Conservation (phyloP, 1,139 yeast species). For the Protomyces gravidus region DNA sequence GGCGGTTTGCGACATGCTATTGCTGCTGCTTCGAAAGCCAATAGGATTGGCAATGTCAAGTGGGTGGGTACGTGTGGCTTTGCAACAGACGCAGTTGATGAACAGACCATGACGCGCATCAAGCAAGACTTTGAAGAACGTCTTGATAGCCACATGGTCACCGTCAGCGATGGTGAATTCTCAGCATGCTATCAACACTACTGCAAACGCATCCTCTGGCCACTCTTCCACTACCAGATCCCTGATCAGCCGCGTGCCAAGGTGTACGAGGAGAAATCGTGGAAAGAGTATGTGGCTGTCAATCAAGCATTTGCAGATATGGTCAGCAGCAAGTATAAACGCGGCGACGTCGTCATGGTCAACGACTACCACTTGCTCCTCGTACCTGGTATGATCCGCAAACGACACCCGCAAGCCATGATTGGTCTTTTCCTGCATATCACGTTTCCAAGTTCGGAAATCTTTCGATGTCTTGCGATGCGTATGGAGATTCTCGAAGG, state of each 20-base stretch:
- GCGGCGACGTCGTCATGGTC: constrained; percentile 77
- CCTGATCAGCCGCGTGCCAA: constrained; percentile 93
- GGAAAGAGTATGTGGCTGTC: constrained; percentile 51
- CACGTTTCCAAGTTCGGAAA: constrained; percentile 93
- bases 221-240: constrained; percentile 90
- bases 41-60: constrained; percentile 48
- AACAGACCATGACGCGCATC: constrained; percentile 45
- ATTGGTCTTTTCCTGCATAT: constrained; percentile 91
- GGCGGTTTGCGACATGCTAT: constrained; percentile 86
- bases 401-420: constrained; percentile 70
- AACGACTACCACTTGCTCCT: constrained; percentile 89
- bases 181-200: constrained; percentile 23
- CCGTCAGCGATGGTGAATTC: constrained; percentile 18
- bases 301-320: constrained; percentile 78
- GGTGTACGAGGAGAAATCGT: constrained; percentile 92
- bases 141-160: constrained; percentile 15
- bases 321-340: constrained; percentile 59
- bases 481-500: constrained; percentile 74
- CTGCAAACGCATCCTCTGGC: constrained; percentile 84
- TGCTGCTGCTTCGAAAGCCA: constrained; percentile 53
- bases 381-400: constrained; percentile 79
- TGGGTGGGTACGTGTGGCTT: constrained; percentile 75
- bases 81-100: constrained; percentile 79
- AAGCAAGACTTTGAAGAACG: constrained; percentile 36
- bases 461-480: constrained; percentile 88